These are phyloP conservation scores for Talaromyces ruber DNA, from an alignment of 495 filamentous ascomycete species.

Conservation along the genomic window DNA sequence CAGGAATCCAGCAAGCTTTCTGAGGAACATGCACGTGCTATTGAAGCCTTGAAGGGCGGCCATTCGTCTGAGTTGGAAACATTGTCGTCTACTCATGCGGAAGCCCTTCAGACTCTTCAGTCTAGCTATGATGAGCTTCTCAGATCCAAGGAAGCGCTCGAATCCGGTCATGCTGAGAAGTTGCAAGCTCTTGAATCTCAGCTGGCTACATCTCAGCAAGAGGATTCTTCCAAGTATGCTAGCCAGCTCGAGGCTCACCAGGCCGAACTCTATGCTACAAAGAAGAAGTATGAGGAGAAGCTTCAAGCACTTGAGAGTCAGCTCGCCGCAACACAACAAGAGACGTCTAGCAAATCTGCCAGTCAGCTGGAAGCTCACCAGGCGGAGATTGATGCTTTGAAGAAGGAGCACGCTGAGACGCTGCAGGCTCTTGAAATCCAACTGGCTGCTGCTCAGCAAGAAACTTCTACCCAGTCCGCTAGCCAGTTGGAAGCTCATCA, in stretches of 20 bases:
- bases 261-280: slow-evolving; percentile 25
- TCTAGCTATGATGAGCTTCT: slow-evolving; percentile 30
- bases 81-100: slow-evolving; percentile 22
- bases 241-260: slow-evolving; percentile 23
- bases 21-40: slow-evolving; percentile 23
- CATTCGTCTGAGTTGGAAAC: slow-evolving; percentile 28
- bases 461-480: slow-evolving; percentile 22
- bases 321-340: slow-evolving; percentile 23
- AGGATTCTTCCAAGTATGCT: slow-evolving; percentile 20
- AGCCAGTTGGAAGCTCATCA: slow-evolving; percentile 24
- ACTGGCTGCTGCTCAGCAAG: slow-evolving; percentile 23
- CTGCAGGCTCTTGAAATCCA: slow-evolving; percentile 23
- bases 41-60: slow-evolving; percentile 22
- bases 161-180: slow-evolving; percentile 24
- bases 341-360: slow-evolving; percentile 21
- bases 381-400: slow-evolving; percentile 26
- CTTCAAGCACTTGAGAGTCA: slow-evolving; percentile 25
- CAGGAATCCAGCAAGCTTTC: slow-evolving; percentile 16
- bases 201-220: slow-evolving; percentile 22
- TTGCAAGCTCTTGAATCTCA: slow-evolving; percentile 23
- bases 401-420: slow-evolving; percentile 25
- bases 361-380: slow-evolving; percentile 22
- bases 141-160: slow-evolving; percentile 23
- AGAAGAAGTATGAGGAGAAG: slow-evolving; percentile 23
- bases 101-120: slow-evolving; percentile 26